These are phyloP conservation scores for Coriolopsis trogii DNA, from an alignment of 1,284 basidiomycete species.

Conservation along the genomic window DNA sequence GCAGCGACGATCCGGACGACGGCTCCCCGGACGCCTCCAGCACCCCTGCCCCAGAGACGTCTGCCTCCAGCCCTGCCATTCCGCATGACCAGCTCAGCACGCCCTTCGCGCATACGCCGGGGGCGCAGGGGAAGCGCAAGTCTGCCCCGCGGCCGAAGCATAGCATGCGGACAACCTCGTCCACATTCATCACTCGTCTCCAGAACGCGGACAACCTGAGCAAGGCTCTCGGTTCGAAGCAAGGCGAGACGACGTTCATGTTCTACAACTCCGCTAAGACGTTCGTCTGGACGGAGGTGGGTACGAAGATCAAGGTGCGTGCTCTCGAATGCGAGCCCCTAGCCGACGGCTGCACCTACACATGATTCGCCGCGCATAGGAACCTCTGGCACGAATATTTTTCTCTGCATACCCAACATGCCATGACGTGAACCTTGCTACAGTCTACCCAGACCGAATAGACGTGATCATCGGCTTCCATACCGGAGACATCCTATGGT, in stretches of 20 bases:
- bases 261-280: slow-evolving; percentile 85
- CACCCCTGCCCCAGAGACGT: slow-evolving; percentile 32
- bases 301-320: slow-evolving; percentile 75
- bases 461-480: slow-evolving; percentile 94
- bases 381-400: slow-evolving; percentile 83
- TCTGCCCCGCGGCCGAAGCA: slow-evolving; percentile 76
- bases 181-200: slow-evolving; percentile 86
- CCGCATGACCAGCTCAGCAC: slow-evolving; percentile 38
- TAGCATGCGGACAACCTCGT: slow-evolving; percentile 85
- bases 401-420: slow-evolving; percentile 90
- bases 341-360: not conserved
- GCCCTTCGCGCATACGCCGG: slow-evolving; percentile 47
- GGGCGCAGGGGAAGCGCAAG: slow-evolving; percentile 61
- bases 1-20: slow-evolving; percentile 75
- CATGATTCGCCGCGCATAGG: slow-evolving; percentile 47
- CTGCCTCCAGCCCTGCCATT: slow-evolving; percentile 39
- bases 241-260: slow-evolving; percentile 81
- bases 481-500: slow-evolving; percentile 92
- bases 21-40: slow-evolving; percentile 47
- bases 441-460: slow-evolving; percentile 75
- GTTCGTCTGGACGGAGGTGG: slow-evolving; percentile 83
- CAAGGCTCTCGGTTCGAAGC: slow-evolving; percentile 74
- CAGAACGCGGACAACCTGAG: slow-evolving; percentile 80
- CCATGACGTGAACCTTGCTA: slow-evolving; percentile 84
- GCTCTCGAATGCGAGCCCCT: not conserved